Evolutionary conservation across 1,139 yeast genomes (phyloP).

Genomic region (Sugiyamaella pinicola): DNA sequence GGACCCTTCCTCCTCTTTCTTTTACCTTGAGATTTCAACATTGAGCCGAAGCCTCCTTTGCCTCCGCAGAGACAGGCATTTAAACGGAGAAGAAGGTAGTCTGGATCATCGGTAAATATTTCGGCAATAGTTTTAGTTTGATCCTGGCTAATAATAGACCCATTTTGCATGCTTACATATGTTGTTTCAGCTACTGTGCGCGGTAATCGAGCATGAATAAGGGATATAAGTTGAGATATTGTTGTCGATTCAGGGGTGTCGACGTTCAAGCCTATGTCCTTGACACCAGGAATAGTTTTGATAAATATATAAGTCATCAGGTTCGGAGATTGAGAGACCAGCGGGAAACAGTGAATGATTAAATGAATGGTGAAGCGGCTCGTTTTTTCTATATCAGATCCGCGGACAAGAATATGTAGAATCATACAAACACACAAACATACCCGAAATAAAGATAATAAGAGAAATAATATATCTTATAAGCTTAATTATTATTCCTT

Average conservation of each 20-base stretch:
- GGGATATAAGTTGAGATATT: conserved; percentile 4
- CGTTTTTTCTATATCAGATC: no score
- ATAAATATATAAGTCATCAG: conserved; percentile 19
- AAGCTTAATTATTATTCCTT: no score
- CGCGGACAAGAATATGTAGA: no score
- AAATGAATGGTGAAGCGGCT: not conserved
- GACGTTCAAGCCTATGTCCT: conserved; percentile 12
- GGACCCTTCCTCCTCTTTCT: conserved; percentile 34
- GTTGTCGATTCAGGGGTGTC: conserved; percentile 1
- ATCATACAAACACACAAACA: no score
- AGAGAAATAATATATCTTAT: no score
- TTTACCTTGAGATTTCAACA: conserved; percentile 48
- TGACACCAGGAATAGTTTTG: conserved; percentile 18
- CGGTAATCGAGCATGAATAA: conserved; percentile 11
- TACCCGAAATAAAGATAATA: no score
- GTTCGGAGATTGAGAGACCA: no score
- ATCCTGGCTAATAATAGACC: conserved; percentile 8
- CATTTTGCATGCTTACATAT: conserved; percentile 21
- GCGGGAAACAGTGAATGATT: no score
- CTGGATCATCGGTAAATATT: conserved; percentile 5
- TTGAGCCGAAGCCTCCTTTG: conserved; percentile 55
- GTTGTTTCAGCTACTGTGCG: conserved; percentile 13
- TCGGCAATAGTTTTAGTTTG: conserved; percentile 6
- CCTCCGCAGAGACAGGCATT: conserved; percentile 47
- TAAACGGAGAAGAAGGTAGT: conserved; percentile 24